These are phyloP conservation scores for Suillus fuscotomentosus DNA, from an alignment of 768 basidiomycete species.

Conservation along the genomic window DNA sequence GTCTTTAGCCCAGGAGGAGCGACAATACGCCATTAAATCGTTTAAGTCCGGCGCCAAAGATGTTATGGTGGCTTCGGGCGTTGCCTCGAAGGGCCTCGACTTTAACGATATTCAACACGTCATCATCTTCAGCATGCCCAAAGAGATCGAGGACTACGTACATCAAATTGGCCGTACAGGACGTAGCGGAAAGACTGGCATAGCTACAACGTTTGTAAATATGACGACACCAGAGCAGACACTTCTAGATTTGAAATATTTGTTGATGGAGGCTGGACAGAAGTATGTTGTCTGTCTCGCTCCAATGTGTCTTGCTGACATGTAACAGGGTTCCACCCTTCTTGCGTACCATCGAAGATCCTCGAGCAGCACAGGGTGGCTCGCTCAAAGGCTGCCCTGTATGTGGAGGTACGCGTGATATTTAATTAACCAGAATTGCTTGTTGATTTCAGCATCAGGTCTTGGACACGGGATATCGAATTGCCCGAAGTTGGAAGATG, in stretches of 20 bases:
- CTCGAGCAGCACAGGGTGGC: conserved; percentile 76
- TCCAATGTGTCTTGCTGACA: conserved; percentile 9
- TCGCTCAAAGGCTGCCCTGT: conserved; percentile 88
- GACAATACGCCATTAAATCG: conserved; percentile 97
- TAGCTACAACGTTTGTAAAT: conserved; percentile 98
- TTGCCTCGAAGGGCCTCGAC: conserved; percentile 97
- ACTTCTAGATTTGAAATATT: conserved; percentile 92
- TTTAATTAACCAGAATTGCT: background rate
- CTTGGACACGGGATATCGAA: conserved; percentile 93
- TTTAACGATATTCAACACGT: conserved; percentile 99
- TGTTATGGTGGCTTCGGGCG: conserved; percentile 98
- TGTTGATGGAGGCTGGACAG: conserved; percentile 96
- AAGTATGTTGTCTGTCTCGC: conserved; percentile 56
- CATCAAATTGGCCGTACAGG: conserved; percentile 99
- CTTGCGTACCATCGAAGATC: conserved; percentile 86
- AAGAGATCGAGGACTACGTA: conserved; percentile 99
- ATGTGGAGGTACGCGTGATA: conserved; percentile 74
- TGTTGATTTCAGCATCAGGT: conserved; percentile 40
- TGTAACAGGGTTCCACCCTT: conserved; percentile 85
- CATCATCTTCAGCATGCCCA: conserved; percentile 99
- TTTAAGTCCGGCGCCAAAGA: conserved; percentile 98
- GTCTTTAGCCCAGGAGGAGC: conserved; percentile 87
- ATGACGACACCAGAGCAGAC: conserved; percentile 98
- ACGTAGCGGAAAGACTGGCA: conserved; percentile 96
- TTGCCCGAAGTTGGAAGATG: conserved; percentile 96